Evolutionary conservation across 306 rosid genomes (phyloP), one percentile per base, ranked within the genome.

Genomic region (Gastrolobium bilobum): DNA sequence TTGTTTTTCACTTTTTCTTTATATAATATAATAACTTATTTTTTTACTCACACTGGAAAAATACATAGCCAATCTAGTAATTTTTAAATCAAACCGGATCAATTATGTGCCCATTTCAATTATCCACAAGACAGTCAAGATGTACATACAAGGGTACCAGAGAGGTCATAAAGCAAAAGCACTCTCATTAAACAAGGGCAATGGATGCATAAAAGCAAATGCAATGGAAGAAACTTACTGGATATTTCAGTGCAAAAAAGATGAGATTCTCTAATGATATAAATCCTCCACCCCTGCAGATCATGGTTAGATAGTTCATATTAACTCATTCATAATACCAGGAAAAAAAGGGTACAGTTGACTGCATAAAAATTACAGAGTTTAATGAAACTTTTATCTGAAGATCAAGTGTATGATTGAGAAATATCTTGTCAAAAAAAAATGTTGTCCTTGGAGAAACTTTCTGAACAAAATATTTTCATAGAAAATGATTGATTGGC

Each of bases 261-360:
- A 91, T 95, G 13, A 95, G 99, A 83, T 95, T 95, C 90, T 92
- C 98, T 87, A 95, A 69, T 61, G 99, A 95, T 79, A 95, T 84
- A 83, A 79, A 91, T 40, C 99, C 99, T 46, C 98, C 99, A 71
- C 99, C 98, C 91, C 99, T 95, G 84, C 77, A 86, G 78, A 69
- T 53, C 77, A 81, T 46, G 79, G 71, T 67, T 39, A 39, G 11
- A 74, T 73, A 52, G 57, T 61, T 85, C 66, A 69, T 40, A 68
- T 79, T 61, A 79, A 39, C 63, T 47, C 59, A 43, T 64, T 15
- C 66, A 66, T 29, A 26, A 29, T 59, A 50, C 3, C 35, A 3
- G 50, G 50, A 53, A 35, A 11, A 61, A 53, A 63, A 65, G 13
- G 3, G 26, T 53, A 62, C 29, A 68, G 20, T 59, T 46, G 79